These are phyloP conservation scores for Penicillium sp. DNA, from an alignment of 2,329 filamentous ascomycete genomes.

Conservation along the genomic window DNA sequence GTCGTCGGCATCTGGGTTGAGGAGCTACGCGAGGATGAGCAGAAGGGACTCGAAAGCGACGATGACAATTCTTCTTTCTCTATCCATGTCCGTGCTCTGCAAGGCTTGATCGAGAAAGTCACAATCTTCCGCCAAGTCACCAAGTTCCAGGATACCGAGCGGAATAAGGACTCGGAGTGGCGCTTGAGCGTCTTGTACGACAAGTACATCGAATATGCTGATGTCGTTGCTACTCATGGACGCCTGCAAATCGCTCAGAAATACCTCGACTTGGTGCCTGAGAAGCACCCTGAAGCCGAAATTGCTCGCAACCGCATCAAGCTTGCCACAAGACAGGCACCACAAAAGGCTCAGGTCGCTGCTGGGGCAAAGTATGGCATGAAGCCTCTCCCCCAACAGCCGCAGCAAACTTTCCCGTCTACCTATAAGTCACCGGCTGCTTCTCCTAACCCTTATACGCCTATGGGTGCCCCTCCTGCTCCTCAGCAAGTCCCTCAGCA, in stretches of 20 bases:
- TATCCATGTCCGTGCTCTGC: conserved; percentile 81
- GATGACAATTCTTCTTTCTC: conserved; percentile 81
- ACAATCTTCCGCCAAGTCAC: conserved; percentile 93
- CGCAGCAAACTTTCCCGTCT: conserved; percentile 32
- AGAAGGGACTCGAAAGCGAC: conserved; percentile 67
- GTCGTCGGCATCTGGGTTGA: conserved; percentile 91
- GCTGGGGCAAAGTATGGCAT: conserved; percentile 43
- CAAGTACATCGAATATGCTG: conserved; percentile 95
- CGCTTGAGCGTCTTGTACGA: conserved; percentile 85
- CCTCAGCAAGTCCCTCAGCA: conserved; percentile 33
- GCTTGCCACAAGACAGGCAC: conserved; percentile 70
- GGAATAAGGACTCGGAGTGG: conserved; percentile 72
- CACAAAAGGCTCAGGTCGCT: conserved; percentile 44
- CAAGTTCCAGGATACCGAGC: conserved; percentile 81
- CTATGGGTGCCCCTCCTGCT: conserved; percentile 33
- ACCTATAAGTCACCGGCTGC: conserved; percentile 20
- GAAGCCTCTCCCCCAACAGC: conserved; percentile 43
- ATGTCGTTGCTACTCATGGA: conserved; percentile 88
- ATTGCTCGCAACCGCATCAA: conserved; percentile 81
- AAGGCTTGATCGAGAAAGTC: conserved; percentile 97
- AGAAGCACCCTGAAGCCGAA: conserved; percentile 80
- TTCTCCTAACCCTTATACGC: conserved; percentile 41
- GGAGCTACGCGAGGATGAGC: conserved; percentile 82
- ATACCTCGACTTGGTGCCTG: conserved; percentile 84
- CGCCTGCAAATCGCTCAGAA: conserved; percentile 83